phyloP scores from a whole-genome alignment of 805 yeast species.

The Cyberlindnera saturnus region DNA sequence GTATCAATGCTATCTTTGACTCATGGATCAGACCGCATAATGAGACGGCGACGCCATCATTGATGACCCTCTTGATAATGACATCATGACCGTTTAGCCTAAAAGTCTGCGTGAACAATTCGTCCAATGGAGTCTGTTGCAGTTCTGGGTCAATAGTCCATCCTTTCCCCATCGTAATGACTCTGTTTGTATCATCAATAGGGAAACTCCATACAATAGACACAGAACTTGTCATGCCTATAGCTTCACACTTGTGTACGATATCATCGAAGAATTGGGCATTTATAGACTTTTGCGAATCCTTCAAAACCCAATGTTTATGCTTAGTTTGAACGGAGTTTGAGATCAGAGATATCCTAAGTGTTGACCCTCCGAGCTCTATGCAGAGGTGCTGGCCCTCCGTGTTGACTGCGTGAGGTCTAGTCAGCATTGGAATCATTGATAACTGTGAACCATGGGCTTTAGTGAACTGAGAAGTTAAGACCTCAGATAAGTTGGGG shows the following conservation, averaged over 20 bases:
- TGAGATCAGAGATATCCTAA: slow-evolving; percentile 30
- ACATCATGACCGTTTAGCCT: slow-evolving; percentile 23
- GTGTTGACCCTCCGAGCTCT: slow-evolving; percentile 56
- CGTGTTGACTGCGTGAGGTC: too few species aligned
- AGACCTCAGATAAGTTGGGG: too few species aligned
- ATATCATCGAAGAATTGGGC: slow-evolving; percentile 34
- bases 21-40: slow-evolving; percentile 26
- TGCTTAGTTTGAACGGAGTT: too few species aligned
- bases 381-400: slow-evolving; percentile 25
- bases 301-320: slow-evolving; percentile 11
- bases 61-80: slow-evolving; percentile 42
- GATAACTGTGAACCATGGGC: not conserved
- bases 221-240: slow-evolving; percentile 10
- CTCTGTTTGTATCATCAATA: slow-evolving; percentile 32
- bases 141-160: slow-evolving; percentile 39
- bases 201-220: slow-evolving; percentile 60
- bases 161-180: slow-evolving; percentile 58
- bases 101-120: slow-evolving; percentile 33
- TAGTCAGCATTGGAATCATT: not conserved
- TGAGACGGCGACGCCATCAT: slow-evolving; percentile 65
- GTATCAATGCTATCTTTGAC: slow-evolving; percentile 45
- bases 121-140: slow-evolving; percentile 34
- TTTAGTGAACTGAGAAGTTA: too few species aligned
- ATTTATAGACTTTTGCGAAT: slow-evolving; percentile 32
- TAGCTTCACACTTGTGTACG: slow-evolving; percentile 23